phyloP scores from a whole-genome alignment of 164 flowering plant species.

The Umbellularia californica region DNA sequence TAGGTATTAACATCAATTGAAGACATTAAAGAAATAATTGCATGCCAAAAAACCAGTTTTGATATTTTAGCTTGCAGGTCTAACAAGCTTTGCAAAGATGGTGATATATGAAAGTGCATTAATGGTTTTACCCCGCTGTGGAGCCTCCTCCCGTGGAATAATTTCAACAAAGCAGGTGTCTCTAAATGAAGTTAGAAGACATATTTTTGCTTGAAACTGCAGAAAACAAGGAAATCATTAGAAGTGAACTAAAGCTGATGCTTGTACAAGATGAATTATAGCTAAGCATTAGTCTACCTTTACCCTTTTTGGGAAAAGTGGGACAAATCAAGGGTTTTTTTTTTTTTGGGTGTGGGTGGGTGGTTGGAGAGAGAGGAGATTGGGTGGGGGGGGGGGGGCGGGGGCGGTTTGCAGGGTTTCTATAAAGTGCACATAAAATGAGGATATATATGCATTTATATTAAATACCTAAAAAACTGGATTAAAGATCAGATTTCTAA shows the following conservation, averaged over 20 bases:
- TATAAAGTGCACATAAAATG: too few relatives aligned
- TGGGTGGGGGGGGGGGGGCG: too few relatives aligned
- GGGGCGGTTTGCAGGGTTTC: too few relatives aligned
- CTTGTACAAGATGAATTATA: too few relatives aligned
- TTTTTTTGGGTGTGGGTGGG: too few relatives aligned
- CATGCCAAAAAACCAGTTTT: slow-evolving; percentile 2
- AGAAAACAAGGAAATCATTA: slow-evolving; percentile 4
- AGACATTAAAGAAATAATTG: background rate
- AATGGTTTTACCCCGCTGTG: slow-evolving; percentile 52
- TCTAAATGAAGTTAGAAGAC: slow-evolving; percentile 87
- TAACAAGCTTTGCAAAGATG: background rate
- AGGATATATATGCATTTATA: too few relatives aligned
- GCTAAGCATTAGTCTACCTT: too few relatives aligned
- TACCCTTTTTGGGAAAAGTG: too few relatives aligned
- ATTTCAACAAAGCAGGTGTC: slow-evolving; percentile 92
- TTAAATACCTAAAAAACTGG: too few relatives aligned
- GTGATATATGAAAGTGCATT: background rate
- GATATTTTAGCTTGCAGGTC: background rate
- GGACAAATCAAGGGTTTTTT: too few relatives aligned
- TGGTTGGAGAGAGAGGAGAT: too few relatives aligned
- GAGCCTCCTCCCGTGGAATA: slow-evolving; percentile 57
- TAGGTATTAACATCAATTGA: background rate
- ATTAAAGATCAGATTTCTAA: background rate
- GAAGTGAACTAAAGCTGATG: too few relatives aligned
- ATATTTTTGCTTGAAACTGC: slow-evolving; percentile 94